Evolutionary conservation across 768 basidiomycete genomes (phyloP).

Genomic region (Collybia mongolica): DNA sequence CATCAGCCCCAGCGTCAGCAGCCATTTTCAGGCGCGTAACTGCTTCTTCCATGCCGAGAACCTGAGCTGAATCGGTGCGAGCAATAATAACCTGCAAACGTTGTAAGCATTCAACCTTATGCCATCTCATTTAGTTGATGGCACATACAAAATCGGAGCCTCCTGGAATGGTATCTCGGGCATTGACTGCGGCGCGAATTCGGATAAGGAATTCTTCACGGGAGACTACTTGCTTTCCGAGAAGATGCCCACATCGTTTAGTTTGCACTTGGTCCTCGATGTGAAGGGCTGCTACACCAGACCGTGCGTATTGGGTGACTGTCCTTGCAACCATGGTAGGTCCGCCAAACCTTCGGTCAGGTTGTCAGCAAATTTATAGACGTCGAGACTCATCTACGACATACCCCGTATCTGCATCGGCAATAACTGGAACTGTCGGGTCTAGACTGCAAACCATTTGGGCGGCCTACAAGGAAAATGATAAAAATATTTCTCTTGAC

Average conservation of each 20-base stretch:
- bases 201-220: conserved; percentile 74
- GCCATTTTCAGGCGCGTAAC: conserved; percentile 64
- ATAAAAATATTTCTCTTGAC: not conserved
- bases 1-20: conserved; percentile 72
- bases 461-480: conserved; percentile 40
- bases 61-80: conserved; percentile 77
- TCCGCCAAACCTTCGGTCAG: conserved; percentile 54
- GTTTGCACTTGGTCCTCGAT: conserved; percentile 85
- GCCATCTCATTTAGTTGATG: not conserved
- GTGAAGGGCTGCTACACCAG: conserved; percentile 73
- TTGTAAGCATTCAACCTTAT: not conserved
- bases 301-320: conserved; percentile 64
- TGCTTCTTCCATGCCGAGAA: conserved; percentile 79
- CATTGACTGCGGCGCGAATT: conserved; percentile 75
- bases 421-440: conserved; percentile 69
- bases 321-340: conserved; percentile 76
- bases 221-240: conserved; percentile 82
- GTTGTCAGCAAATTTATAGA: not conserved
- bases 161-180: conserved; percentile 74
- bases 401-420: conserved; percentile 79
- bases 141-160: conserved; percentile 66
- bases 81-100: conserved; percentile 60
- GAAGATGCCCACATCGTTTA: conserved; percentile 76
- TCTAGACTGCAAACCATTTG: conserved; percentile 69
- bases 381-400: conserved; percentile 6